phyloP scores from a whole-genome alignment of 768 basidiomycete species.

The Termitomyces bulborhizus region DNA sequence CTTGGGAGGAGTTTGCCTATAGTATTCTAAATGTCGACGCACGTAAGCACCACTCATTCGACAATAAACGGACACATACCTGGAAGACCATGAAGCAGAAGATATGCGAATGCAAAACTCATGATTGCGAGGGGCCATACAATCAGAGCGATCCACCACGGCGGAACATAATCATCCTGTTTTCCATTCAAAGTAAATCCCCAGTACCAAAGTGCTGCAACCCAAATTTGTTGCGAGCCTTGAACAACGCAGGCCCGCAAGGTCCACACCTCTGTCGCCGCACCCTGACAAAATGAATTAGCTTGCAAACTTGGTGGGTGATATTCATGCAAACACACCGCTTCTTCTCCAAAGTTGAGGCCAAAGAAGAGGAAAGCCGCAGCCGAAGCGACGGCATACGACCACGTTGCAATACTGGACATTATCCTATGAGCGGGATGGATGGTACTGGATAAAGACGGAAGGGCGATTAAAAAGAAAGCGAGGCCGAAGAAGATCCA shows the following conservation, averaged over 20 bases:
- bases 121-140: conserved; percentile 78
- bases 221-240: conserved; percentile 94
- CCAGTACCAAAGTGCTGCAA: conserved; percentile 96
- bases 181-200: conserved; percentile 69
- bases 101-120: conserved; percentile 72
- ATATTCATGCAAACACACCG: conserved; percentile 39
- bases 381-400: conserved; percentile 87
- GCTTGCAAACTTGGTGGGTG: not conserved
- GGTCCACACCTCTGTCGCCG: conserved; percentile 93
- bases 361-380: conserved; percentile 93
- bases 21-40: conserved; percentile 54
- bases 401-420: conserved; percentile 80
- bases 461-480: conserved; percentile 88
- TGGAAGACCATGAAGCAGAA: conserved; percentile 83
- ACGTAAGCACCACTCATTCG: conserved; percentile 6
- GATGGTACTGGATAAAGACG: conserved; percentile 61
- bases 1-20: conserved; percentile 88
- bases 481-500: conserved; percentile 91
- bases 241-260: conserved; percentile 89
- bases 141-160: conserved; percentile 82
- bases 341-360: conserved; percentile 96
- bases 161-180: conserved; percentile 46
- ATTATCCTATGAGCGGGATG: conserved; percentile 58
- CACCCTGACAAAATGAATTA: conserved; percentile 46
- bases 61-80: conserved; percentile 35